phyloP scores from a whole-genome alignment of 257 asterid genomes.

The Fraxinus excelsior region DNA sequence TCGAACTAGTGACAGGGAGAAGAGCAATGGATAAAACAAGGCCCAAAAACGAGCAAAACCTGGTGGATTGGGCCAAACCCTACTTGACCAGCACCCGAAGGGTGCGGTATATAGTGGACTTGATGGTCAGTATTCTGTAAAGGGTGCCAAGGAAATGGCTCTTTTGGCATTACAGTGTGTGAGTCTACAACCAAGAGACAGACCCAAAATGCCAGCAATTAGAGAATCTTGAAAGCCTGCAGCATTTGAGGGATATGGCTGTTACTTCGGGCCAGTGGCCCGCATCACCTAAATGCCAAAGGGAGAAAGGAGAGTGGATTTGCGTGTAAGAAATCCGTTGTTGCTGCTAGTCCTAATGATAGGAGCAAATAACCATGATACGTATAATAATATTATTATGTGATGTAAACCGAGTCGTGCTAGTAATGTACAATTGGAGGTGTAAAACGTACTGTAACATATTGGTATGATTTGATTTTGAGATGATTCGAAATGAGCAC shows the following conservation, averaged over 20 bases:
- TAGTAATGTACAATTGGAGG: too few species aligned
- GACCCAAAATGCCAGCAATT: constrained; percentile 84
- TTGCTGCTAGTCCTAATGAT: constrained; percentile 56
- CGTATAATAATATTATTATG: not conserved
- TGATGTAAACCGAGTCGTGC: too few species aligned
- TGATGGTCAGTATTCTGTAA: constrained; percentile 76
- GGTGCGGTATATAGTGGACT: constrained; percentile 59
- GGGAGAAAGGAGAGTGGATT: constrained; percentile 51
- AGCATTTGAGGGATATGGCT: constrained; percentile 69
- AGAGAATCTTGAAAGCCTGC: constrained; percentile 72
- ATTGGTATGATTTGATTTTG: too few species aligned
- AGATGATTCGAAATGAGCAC: too few species aligned
- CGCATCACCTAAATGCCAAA: constrained; percentile 40
- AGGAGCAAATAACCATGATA: constrained; percentile 44
- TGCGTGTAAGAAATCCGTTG: constrained; percentile 52
- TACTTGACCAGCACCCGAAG: constrained; percentile 61
- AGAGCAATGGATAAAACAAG: constrained; percentile 79
- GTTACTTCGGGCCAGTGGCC: constrained; percentile 72
- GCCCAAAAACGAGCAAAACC: constrained; percentile 64
- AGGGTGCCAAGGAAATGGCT: constrained; percentile 77
- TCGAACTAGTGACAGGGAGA: constrained; percentile 77
- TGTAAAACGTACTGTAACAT: too few species aligned
- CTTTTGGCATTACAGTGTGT: constrained; percentile 72
- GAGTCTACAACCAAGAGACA: constrained; percentile 71
- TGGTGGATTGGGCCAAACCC: constrained; percentile 83